Evolutionary conservation across 352 stramenopile genomes (phyloP).

Genomic region (Pythium vanterpoolii): DNA sequence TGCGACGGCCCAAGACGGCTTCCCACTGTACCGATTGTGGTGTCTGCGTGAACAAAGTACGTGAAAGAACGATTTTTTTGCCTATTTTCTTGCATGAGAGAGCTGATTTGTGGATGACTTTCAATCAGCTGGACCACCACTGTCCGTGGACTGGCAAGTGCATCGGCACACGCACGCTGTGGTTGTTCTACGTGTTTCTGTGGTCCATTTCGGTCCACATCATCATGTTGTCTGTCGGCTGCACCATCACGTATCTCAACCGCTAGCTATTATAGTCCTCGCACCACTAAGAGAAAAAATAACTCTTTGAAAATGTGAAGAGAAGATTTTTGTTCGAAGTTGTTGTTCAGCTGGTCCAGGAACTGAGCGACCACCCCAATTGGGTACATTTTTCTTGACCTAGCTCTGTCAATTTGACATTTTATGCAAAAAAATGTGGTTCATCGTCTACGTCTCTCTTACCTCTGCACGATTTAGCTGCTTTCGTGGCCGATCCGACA

Average conservation of each 20-base stretch:
- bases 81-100: too few species aligned
- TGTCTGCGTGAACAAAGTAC: slow-evolving; percentile 64
- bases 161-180: slow-evolving; percentile 49
- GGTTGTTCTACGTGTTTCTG: slow-evolving; percentile 44
- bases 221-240: slow-evolving; percentile 22
- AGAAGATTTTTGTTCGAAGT: too few species aligned
- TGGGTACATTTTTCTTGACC: too few species aligned
- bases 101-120: slow-evolving; percentile 1
- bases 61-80: slow-evolving; percentile 1
- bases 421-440: too few species aligned
- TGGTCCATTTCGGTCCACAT: slow-evolving; percentile 38
- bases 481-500: too few species aligned
- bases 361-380: too few species aligned
- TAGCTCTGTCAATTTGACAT: too few species aligned
- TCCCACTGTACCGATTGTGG: slow-evolving; percentile 81
- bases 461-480: too few species aligned
- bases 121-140: slow-evolving; percentile 71
- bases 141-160: slow-evolving; percentile 75
- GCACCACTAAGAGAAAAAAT: not conserved
- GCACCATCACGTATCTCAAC: slow-evolving; percentile 22
- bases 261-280: not conserved
- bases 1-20: slow-evolving; percentile 59
- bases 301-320: not conserved
- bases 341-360: too few species aligned
- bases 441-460: too few species aligned